Evolutionary conservation across 2,329 filamentous ascomycete species (phyloP).

Genomic region (Ascochyta clinopodiicola): DNA sequence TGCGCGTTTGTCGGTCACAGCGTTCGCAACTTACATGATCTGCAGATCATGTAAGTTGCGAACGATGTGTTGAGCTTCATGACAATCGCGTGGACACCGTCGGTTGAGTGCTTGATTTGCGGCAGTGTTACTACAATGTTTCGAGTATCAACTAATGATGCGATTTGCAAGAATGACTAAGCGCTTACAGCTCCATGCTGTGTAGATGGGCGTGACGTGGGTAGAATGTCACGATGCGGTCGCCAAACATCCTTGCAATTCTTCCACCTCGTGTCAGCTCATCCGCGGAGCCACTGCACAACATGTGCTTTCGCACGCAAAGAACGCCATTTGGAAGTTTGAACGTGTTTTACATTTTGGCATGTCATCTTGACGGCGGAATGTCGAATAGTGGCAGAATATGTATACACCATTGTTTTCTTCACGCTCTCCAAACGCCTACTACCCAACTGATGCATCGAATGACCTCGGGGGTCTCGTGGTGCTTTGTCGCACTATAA

Average conservation of each 20-base stretch:
- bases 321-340: background rate
- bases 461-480: background rate
- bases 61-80: background rate
- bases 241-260: slow-evolving; percentile 2
- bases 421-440: slow-evolving; percentile 11
- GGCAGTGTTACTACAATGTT: no score
- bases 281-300: background rate
- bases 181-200: background rate
- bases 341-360: slow-evolving; percentile 15
- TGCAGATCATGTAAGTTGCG: background rate
- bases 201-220: background rate
- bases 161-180: background rate
- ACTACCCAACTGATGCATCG: slow-evolving; percentile 5
- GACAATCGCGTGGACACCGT: background rate
- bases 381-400: slow-evolving; percentile 6
- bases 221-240: slow-evolving; percentile 1
- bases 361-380: slow-evolving; percentile 3
- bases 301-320: background rate
- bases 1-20: background rate
- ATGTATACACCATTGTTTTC: slow-evolving; percentile 3
- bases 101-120: background rate
- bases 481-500: background rate
- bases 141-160: background rate
- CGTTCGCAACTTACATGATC: no score
- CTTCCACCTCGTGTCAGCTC: background rate